Conservation (phyloP, 148 eudicot species). For the Selenicereus undatus region DNA sequence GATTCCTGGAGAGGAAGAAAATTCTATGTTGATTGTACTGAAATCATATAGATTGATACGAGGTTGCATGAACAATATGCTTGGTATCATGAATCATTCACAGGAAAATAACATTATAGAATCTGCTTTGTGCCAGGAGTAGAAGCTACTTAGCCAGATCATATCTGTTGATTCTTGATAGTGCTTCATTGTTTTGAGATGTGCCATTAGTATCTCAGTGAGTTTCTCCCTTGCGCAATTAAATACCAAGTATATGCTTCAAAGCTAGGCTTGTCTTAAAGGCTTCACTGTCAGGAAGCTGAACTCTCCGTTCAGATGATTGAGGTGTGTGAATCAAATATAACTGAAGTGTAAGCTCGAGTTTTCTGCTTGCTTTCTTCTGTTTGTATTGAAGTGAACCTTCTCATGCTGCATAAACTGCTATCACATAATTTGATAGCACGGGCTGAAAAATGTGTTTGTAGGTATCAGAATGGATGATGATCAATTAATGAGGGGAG, state of each 20-base stretch:
- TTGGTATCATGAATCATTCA: no score
- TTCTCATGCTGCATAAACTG: neutral
- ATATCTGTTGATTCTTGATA: no score
- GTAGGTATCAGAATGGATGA: conserved; percentile 32
- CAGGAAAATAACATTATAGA: no score
- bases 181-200: no score
- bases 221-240: neutral
- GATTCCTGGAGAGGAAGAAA: no score
- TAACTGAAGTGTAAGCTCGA: neutral
- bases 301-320: neutral
- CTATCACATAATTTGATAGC: neutral
- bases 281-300: neutral
- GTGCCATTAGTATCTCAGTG: no score
- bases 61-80: no score
- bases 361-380: neutral
- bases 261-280: neutral
- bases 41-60: no score
- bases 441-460: neutral
- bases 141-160: no score
- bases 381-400: neutral
- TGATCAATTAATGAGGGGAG: conserved; percentile 49
- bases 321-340: no score
- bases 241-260: neutral
- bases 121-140: no score
- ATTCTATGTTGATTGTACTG: no score